Percentiles rank a stretch among this genome's conserved stretches.
Conservation (phyloP, 2,329 filamentous ascomycete genomes). For the Sporothrix pallida region DNA sequence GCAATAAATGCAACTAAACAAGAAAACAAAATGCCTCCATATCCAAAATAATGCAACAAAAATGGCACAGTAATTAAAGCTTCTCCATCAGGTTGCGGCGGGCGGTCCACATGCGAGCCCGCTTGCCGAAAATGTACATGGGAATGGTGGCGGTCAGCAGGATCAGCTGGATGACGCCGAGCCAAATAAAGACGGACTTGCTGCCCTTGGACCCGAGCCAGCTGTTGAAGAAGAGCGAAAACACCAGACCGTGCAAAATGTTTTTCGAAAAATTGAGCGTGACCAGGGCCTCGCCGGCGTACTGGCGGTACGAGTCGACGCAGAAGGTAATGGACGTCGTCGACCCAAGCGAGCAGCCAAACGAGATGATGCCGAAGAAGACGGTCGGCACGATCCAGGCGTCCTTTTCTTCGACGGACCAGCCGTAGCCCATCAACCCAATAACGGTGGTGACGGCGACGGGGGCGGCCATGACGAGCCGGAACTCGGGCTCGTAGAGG, state of each 20-base stretch:
- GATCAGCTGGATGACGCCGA: constrained; percentile 84
- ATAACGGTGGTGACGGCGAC: constrained; percentile 78
- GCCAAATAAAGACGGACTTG: constrained; percentile 77
- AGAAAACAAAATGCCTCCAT: not conserved
- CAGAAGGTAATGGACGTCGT: constrained; percentile 94
- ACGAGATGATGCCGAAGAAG: constrained; percentile 91
- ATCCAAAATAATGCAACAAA: not conserved
- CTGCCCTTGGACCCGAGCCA: constrained; percentile 81
- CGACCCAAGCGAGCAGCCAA: constrained; percentile 87
- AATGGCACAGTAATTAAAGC: not conserved
- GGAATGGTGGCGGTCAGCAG: constrained; percentile 78
- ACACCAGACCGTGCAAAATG: constrained; percentile 86
- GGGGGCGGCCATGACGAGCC: constrained; percentile 84
- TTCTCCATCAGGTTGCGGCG: constrained; percentile 61
- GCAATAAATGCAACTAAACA: not conserved
- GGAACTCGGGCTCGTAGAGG: constrained; percentile 92
- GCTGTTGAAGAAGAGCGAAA: constrained; percentile 82
- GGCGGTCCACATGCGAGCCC: constrained; percentile 92
- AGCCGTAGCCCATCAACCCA: constrained; percentile 95
- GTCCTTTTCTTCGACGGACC: constrained; percentile 74
- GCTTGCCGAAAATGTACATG: constrained; percentile 93
- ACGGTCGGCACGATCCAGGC: constrained; percentile 90
- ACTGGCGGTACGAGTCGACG: constrained; percentile 90
- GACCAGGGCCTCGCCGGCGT: constrained; percentile 91
- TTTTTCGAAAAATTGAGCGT: constrained; percentile 96